Base-by-base conservation (phyloP, 2,329 filamentous ascomycete genomes). In the Ascochyta clinopodiicola region DNA sequence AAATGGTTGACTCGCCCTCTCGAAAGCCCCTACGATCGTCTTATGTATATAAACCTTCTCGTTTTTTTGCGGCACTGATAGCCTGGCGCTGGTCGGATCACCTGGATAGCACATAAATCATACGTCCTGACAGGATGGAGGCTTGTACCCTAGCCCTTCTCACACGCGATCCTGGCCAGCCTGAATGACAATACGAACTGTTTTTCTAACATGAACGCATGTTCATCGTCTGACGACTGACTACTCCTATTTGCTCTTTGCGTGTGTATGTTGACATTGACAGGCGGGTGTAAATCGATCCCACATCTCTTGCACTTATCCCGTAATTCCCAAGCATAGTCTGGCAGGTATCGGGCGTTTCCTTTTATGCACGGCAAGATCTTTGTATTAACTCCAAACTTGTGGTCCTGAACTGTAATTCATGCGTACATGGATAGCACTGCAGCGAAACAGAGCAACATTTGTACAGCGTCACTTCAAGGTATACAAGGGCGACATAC, bases 1-100 rank as follows among this genome's bases (percentile, higher is more conserved):
- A 24, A 12, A 44, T 15, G 31, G 34, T 35, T n/a, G 35, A 35
- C 21, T 53, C 47, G 35, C 43, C 29, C 42, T 45, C 22, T 38
- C 48, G 22, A 37, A 22, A 46, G 34, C 42, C 42, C 37, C 22
- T 6, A 42, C 52, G 48, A 48, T 57, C 21, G 34, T 21, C 21
- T 42, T 47, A 12, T 46, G 36, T 51, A 31, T 43, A 56, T 62
- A 60, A 52, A 60, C 44, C 40, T 61, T 50, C 48, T 59, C 53
- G 22, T 51, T 57, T 51, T 57, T 57, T 25, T 47, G 48, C 44
- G 49, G 51, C 48, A 51, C 56, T 51, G 59, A 45, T 59, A 49
- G 56, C 53, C 53, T 61, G 61, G 62, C 61, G 61, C 63, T 62
- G 56, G 56, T 59, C 39, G 64, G 51, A 62, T 29, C 19, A 58